Base-by-base conservation (phyloP, 73 alveolate species). In the Paramecium tetraurelia region DNA sequence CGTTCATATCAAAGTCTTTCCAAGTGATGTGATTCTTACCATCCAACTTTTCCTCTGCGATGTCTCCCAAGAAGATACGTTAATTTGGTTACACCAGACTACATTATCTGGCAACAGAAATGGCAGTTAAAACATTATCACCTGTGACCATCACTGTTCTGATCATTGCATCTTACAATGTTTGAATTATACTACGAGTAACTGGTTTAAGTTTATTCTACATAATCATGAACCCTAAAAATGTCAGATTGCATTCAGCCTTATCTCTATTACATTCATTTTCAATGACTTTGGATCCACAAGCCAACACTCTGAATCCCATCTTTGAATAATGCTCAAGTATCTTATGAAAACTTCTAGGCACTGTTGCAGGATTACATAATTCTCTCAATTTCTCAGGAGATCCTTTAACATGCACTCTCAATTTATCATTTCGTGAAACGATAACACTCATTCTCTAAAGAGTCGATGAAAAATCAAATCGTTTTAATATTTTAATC, bases 61-160 rank as follows among this genome's bases (percentile, higher is more conserved):
- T 87, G 88, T 97, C 99, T 40, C 99, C 98, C 75, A 96, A 90
- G 89, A 92, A 96, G 57, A 97, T 98, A 11, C 92, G 92, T n/a
- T 93, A 72, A 48, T 93, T 94, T 50, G 96, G 89, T 57, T 95
- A 89, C 7, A 97, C 96, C 80, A 98, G 92, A 76, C 90, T 94
- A 50, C 99, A 97, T 93, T 97, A 95, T 96, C 96, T 93, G 27
- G 98, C 99, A 0, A 98, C 99, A 22, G 99, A 95, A 21, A 95
- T 93, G 7, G 99, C 99, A 16, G 99, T 98, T 59, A 96, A 92
- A 50, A 96, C 94, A 92, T 98, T 98, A 95, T 98, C 99, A 71
- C 99, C 99, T 33, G 99, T 98, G 1, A 99, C 99, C 98, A 98
- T 97, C 22, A 96, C 96, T 86, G 98, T 96, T 86, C 98, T 89